phyloP scores from a whole-genome alignment of 202 grass and related monocot genomes.

The Thinopyrum obtusiflorum region DNA sequence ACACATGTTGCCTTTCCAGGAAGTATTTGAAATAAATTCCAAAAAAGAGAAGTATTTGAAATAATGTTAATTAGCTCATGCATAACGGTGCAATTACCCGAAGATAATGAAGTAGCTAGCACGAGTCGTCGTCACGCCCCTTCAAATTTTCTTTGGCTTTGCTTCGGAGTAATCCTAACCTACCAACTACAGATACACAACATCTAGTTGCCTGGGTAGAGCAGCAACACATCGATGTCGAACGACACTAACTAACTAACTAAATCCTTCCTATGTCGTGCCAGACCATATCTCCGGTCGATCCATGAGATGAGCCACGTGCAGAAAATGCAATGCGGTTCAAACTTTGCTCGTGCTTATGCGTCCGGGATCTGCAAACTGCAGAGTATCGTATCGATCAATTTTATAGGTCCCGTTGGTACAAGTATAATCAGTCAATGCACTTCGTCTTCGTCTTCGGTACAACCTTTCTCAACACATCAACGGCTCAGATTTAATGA shows the following conservation, averaged over 20 bases:
- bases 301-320: neutral
- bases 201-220: neutral
- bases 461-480: too few relatives aligned
- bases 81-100: too few relatives aligned
- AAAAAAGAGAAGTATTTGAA: too few relatives aligned
- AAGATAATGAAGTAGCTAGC: too few relatives aligned
- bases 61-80: too few relatives aligned
- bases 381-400: neutral
- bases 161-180: neutral
- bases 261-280: neutral
- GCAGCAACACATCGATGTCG: neutral
- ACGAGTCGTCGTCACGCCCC: neutral
- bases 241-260: neutral
- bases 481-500: too few relatives aligned
- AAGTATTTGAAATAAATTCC: too few relatives aligned
- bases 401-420: neutral
- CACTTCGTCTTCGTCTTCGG: too few relatives aligned
- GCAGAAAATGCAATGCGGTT: neutral
- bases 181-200: neutral
- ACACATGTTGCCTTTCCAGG: too few relatives aligned
- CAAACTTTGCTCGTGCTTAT: neutral
- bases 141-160: neutral
- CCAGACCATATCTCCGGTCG: neutral
- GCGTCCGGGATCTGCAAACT: neutral
- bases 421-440: too few relatives aligned